Percentiles rank a stretch among this genome's conserved stretches.
phyloP scores from a whole-genome alignment of 257 asterid genomes.

The Phtheirospermum japonicum region DNA sequence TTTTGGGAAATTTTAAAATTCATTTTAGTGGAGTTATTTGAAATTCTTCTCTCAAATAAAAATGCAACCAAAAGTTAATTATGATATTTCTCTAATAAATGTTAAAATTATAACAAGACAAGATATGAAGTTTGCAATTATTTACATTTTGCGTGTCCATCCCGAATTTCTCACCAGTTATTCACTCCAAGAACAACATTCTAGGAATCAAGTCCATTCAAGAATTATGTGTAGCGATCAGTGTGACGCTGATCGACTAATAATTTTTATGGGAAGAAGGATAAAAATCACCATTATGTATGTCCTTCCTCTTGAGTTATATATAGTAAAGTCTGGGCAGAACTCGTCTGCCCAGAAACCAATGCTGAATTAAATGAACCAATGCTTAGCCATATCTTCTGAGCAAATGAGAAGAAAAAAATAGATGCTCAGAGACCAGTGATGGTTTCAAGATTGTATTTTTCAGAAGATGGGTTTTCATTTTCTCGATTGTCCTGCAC shows the following conservation, averaged over 20 bases:
- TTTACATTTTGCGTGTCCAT: constrained; percentile 15
- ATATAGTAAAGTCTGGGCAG: constrained; percentile 18
- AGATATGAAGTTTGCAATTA: constrained; percentile 1
- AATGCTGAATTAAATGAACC: constrained; percentile 28
- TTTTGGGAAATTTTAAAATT: too few species aligned
- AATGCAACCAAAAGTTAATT: neutral
- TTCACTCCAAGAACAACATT: constrained; percentile 22
- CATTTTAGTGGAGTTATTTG: too few species aligned
- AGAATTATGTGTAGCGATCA: constrained; percentile 1
- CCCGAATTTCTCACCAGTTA: constrained; percentile 16
- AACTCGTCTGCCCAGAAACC: constrained; percentile 25
- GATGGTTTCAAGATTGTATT: constrained; percentile 93
- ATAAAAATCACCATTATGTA: constrained; percentile 5
- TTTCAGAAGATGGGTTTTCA: constrained; percentile 54
- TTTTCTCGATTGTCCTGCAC: constrained; percentile 44
- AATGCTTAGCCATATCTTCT: constrained; percentile 24
- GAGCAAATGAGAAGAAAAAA: constrained; percentile 36
- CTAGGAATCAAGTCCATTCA: constrained; percentile 18
- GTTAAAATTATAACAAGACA: neutral
- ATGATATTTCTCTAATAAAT: neutral
- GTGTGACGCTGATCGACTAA: neutral
- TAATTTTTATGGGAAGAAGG: constrained; percentile 15
- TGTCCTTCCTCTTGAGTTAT: constrained; percentile 17
- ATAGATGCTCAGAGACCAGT: constrained; percentile 77
- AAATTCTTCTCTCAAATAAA: too few species aligned